phyloP scores from a whole-genome alignment of 2,329 filamentous ascomycete genomes.

The Pseudocercospora fijiensis region DNA sequence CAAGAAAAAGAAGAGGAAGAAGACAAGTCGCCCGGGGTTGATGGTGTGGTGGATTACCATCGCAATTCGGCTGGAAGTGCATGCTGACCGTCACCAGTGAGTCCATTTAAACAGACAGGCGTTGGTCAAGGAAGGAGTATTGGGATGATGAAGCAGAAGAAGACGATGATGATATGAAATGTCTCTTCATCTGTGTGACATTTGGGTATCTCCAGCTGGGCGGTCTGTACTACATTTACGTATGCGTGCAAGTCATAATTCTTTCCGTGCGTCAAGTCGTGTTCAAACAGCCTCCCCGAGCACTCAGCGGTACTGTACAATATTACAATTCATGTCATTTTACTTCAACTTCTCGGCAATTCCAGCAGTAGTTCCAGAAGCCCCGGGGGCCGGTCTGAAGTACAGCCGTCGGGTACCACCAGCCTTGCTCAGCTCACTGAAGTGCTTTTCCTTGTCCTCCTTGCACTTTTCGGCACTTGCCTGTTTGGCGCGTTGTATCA shows the following conservation, averaged over 20 bases:
- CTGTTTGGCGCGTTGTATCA: slow-evolving; percentile 74
- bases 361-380: slow-evolving; percentile 6
- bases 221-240: slow-evolving; percentile 1
- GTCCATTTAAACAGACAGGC: background rate
- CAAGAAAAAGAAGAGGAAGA: background rate
- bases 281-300: background rate
- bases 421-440: slow-evolving; percentile 70
- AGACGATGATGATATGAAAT: background rate
- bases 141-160: background rate
- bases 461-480: slow-evolving; percentile 54
- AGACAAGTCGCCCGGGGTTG: background rate
- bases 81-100: slow-evolving; percentile 2
- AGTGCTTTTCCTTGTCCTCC: slow-evolving; percentile 43
- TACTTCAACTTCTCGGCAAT: slow-evolving; percentile 5
- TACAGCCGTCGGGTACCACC: slow-evolving; percentile 73
- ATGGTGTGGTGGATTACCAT: background rate
- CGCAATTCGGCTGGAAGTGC: background rate
- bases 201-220: background rate
- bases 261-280: background rate
- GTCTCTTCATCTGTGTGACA: background rate
- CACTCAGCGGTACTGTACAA: slow-evolving; percentile 7
- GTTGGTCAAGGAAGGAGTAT: background rate
- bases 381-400: slow-evolving; percentile 42
- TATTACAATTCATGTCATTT: background rate
- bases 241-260: slow-evolving; percentile 6